Conservation (phyloP, 129 eudicot species). For the Flaveria ramosissima region DNA sequence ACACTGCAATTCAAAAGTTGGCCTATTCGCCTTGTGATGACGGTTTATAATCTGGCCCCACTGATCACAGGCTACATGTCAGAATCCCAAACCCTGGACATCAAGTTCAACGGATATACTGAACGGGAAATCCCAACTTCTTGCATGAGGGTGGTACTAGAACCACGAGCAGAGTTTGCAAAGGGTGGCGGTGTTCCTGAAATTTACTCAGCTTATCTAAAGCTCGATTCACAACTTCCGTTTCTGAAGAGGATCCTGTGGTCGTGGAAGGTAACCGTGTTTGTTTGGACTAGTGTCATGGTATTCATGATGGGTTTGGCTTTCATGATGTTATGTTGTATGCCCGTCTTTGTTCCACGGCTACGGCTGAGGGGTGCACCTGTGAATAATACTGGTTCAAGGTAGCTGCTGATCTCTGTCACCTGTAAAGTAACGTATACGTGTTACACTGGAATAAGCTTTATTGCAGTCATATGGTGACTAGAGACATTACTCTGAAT, state of each 20-base stretch:
- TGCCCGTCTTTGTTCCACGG: conserved; percentile 35
- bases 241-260: conserved; percentile 48
- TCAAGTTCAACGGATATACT: conserved; percentile 42
- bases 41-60: conserved; percentile 44
- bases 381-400: conserved; percentile 24
- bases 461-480: not conserved
- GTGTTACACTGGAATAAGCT: not conserved
- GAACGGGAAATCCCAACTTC: conserved; percentile 66
- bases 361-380: not conserved
- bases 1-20: conserved; percentile 56
- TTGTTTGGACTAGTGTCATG: conserved; percentile 57
- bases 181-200: conserved; percentile 56
- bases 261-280: conserved; percentile 61
- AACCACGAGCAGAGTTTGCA: conserved; percentile 61
- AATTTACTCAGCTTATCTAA: conserved; percentile 49
- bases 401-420: conserved; percentile 9
- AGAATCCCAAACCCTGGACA: conserved; percentile 53
- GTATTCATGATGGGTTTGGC: conserved; percentile 35
- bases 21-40: conserved; percentile 43
- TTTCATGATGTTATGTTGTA: conserved; percentile 40
- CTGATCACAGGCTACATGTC: conserved; percentile 54
- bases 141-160: conserved; percentile 49
- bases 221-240: conserved; percentile 55
- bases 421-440: not conserved
- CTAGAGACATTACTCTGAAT: not conserved